Base-by-base conservation (phyloP, 257 asterid species). In the Echium plantagineum region DNA sequence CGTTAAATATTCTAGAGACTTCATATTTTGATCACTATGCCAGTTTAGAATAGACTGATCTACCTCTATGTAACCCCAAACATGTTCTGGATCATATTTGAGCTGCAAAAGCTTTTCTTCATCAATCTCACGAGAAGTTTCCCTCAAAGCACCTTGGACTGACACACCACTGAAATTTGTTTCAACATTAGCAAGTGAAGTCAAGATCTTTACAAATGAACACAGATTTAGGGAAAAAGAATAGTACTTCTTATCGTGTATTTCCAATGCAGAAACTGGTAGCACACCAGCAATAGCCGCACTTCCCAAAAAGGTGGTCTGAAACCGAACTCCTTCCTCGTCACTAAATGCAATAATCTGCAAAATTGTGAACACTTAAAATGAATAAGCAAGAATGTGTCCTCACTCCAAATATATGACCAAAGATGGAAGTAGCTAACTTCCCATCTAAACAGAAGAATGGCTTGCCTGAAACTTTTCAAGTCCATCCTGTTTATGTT, bases 281-380 rank as follows among this genome's bases (percentile, higher is more conserved):
- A 93, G 72, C 63, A 83, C 78, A 72, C 97, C 99, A 68, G 99
- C 94, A 79, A 89, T 83, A 58, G 96, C 99, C 68, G 99, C 97
- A 78, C 97, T 93, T 66, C 99, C 99, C 74, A 93, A 75, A 81
- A 89, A 93, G 64, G 99, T 93, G 3, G 97, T 82, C 61, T 89
- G 99, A 68, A 93, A 93, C 78, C 97, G 81, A 47, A 89, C 99
- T 74, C 99, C 97, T 78, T 93, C 99, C 84, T 93, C 99, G 48
- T 93, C 99, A 70, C 99, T 84, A 66, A 93, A 93, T 47, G 99
- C 97, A 67, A 93, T 82, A 51, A 89, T 94, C 97, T 89, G 80
- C 47, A 62, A 20, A 52, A 10, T 12, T 12, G 3, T 3, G 4
- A 42, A 42, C 4, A 42, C 10, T 3, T 15, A 10, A 35, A 8